Base-by-base conservation (phyloP, 305 asterid genomes). In the Fraxinus baroniana region DNA sequence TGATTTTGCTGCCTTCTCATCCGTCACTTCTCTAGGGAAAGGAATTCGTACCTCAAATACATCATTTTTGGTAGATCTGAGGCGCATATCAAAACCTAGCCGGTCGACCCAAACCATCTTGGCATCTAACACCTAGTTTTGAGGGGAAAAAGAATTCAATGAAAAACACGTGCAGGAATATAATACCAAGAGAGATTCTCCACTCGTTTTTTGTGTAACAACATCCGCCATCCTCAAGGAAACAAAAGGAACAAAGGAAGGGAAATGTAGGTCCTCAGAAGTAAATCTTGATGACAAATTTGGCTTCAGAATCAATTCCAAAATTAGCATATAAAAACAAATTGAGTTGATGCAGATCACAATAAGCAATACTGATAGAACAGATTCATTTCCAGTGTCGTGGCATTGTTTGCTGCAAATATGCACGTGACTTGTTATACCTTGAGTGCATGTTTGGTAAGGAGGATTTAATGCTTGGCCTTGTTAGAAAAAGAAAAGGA, bases 61-160 rank as follows among this genome's bases (percentile, higher is more conserved):
- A 57, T 91, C 97, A 44, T 89, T 88, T 83, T 83, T 87, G 57
- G 90, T 86, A 28, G 97, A 91, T 49, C 84, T 86, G 74, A 95
- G 82, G 64, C 89, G 97, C 77, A 94, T 89, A 78, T 92, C 99
- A 80, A 95, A 93, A 33, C 99, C 99, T 78, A 95, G 88, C 74
- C 97, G 91, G 87, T 95, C 99, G 79, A 95, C 93, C 98, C 98
- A 95, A 52, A 92, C 95, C 95, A 94, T 88, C 89, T 91, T 93
- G 28, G 96, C 97, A 80, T 95, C 97, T 78, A 90, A 80, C 70
- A 94, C 94, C 99, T 95, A 86, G 17, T 36, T 36, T 37, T 72
- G 20, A n/a, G 55, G 26, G 33, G 13, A 4, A 28, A 12, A 3
- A 46, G 80, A 84, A 37, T 2, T 7, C 20, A 79, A 39, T 64